Percentiles rank a stretch among this genome's conserved stretches.
Conservation (phyloP, 768 basidiomycete genomes). For the Psilocybe tampanensis region DNA sequence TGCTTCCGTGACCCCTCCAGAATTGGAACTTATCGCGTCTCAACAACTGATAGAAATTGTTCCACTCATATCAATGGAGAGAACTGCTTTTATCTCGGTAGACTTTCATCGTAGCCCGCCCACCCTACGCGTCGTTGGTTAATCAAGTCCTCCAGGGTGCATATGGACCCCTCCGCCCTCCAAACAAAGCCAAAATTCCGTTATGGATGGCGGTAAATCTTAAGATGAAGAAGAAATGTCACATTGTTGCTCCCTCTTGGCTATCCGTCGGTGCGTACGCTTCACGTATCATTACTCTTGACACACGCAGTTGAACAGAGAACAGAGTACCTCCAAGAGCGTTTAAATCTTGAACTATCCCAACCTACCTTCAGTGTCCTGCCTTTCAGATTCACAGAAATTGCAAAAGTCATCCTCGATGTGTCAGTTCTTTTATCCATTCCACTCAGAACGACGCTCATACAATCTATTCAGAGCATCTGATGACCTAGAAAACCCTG, state of each 20-base stretch:
- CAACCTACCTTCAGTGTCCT: slow-evolving; percentile 74
- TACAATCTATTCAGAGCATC: slow-evolving; percentile 62
- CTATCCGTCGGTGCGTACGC: slow-evolving; percentile 71
- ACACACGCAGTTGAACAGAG: not conserved
- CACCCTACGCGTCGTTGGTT: slow-evolving; percentile 17
- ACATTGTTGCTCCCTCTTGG: slow-evolving; percentile 91
- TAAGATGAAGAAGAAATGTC: slow-evolving; percentile 93
- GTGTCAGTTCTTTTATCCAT: slow-evolving; percentile 54
- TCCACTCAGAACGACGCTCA: not conserved
- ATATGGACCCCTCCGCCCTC: slow-evolving; percentile 92
- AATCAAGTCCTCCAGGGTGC: slow-evolving; percentile 62
- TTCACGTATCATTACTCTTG: not conserved
- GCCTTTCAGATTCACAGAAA: slow-evolving; percentile 89
- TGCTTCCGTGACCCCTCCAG: slow-evolving; percentile 75
- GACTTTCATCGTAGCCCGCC: slow-evolving; percentile 16
- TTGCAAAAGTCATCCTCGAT: slow-evolving; percentile 91
- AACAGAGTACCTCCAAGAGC: slow-evolving; percentile 79
- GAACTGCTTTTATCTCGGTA: slow-evolving; percentile 91
- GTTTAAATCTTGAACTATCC: slow-evolving; percentile 74
- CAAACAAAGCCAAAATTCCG: slow-evolving; percentile 82
- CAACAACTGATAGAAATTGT: slow-evolving; percentile 86
- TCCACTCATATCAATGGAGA: slow-evolving; percentile 88
- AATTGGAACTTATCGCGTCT: slow-evolving; percentile 87
- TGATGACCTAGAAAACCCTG: slow-evolving; percentile 86
- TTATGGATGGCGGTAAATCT: slow-evolving; percentile 96